phyloP scores from a whole-genome alignment of 2,329 filamentous ascomycete genomes.

The Annulohypoxylon truncatum region DNA sequence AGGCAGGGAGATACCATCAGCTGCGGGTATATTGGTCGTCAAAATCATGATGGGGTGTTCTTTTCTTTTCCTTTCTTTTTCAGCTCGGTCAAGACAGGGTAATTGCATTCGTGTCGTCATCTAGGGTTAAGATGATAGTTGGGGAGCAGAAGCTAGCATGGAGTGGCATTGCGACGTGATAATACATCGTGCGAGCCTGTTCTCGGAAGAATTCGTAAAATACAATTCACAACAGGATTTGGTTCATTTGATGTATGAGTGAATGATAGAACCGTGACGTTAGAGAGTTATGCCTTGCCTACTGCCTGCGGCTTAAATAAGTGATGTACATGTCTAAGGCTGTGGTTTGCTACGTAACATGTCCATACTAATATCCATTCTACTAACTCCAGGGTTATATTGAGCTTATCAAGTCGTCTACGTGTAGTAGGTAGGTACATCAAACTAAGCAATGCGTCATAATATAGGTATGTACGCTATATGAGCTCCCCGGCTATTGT shows the following conservation, averaged over 20 bases:
- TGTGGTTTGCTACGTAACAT: too few species aligned
- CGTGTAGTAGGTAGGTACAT: too few species aligned
- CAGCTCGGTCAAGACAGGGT: conserved; percentile 17
- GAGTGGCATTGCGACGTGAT: conserved; percentile 21
- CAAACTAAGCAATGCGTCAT: background rate
- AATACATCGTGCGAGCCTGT: conserved; percentile 25
- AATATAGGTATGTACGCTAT: too few species aligned
- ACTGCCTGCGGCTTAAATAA: too few species aligned
- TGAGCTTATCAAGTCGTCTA: too few species aligned
- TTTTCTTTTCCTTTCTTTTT: conserved; percentile 23
- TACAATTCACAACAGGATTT: conserved; percentile 3
- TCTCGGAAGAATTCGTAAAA: conserved; percentile 12
- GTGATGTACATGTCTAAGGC: too few species aligned
- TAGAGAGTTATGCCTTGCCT: background rate
- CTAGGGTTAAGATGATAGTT: conserved; percentile 19
- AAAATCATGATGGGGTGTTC: conserved; percentile 44
- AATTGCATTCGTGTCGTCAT: conserved; percentile 37
- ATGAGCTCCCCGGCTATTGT: too few species aligned
- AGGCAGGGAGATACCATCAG: conserved; percentile 50
- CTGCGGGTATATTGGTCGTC: conserved; percentile 47
- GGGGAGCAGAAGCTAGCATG: conserved; percentile 12
- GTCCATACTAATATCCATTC: too few species aligned
- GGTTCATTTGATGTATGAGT: background rate
- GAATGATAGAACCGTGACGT: background rate
- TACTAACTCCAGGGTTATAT: too few species aligned